These are phyloP conservation scores for Annulohypoxylon moriforme DNA, from an alignment of 495 filamentous ascomycete species.

Conservation along the genomic window DNA sequence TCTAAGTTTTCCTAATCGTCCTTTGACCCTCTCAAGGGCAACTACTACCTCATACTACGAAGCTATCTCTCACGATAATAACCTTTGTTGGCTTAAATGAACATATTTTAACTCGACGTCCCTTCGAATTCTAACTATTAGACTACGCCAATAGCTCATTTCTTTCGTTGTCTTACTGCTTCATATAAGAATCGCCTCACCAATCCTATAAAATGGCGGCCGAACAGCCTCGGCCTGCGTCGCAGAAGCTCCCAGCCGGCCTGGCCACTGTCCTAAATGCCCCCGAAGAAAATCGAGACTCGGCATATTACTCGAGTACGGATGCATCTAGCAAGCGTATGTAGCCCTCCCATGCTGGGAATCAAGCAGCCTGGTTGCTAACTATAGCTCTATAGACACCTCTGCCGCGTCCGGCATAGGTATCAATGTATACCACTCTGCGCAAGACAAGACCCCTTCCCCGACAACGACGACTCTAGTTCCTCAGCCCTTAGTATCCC, in stretches of 20 bases:
- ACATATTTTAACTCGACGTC: background rate
- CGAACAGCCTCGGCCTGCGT: slow-evolving; percentile 53
- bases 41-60: slow-evolving; percentile 14
- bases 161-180: background rate
- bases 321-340: slow-evolving; percentile 67
- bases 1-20: slow-evolving; percentile 1
- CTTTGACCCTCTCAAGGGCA: background rate
- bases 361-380: slow-evolving; percentile 28
- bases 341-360: slow-evolving; percentile 27
- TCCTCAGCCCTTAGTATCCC: slow-evolving; percentile 59
- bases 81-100: slow-evolving; percentile 11
- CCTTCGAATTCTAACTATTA: slow-evolving; percentile 14
- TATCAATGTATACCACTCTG: slow-evolving; percentile 58
- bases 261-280: slow-evolving; percentile 62
- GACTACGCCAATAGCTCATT: background rate
- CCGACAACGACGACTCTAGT: slow-evolving; percentile 56
- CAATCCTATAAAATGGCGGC: slow-evolving; percentile 43
- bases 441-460: slow-evolving; percentile 65
- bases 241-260: slow-evolving; percentile 62
- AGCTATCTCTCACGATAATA: slow-evolving; percentile 10
- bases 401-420: slow-evolving; percentile 61
- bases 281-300: slow-evolving; percentile 64
- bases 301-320: slow-evolving; percentile 65
- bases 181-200: background rate
- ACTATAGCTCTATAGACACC: slow-evolving; percentile 54